Evolutionary conservation across 768 basidiomycete genomes (phyloP), one percentile per base, ranked within the genome.

Genomic region (Lactarius psammicola): DNA sequence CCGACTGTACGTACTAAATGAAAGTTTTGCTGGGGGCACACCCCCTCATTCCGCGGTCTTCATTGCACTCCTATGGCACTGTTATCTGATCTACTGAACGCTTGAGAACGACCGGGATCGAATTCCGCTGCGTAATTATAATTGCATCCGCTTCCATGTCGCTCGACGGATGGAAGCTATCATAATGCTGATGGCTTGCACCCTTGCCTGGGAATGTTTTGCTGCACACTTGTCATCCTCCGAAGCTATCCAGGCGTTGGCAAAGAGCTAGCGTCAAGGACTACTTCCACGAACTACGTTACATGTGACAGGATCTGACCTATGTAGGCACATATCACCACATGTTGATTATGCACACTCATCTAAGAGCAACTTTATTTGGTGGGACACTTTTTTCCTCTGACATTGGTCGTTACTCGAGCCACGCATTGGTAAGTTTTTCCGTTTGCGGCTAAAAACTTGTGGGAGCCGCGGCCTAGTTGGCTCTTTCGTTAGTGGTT

Each of bases 1-100:
- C 49, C 49, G 49, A 15, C 23, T 51, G 49, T 51, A 51, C 49
- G 49, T 51, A 51, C 49, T 51, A 51, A 51, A 26, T 51, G 49
- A 51, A 51, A 51, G 26, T 26, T 49, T 51, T 51, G 26, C 49
- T 26, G 26, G 28, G 49, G 49, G 13, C 11, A 49, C 23, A 13
- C 46, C 10, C n/a, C 42, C 40, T 20, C n/a, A 49, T 49, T 26
- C 46, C 26, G 49, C 49, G 49, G 49, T 26, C 49, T 15, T 26
- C 49, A 13, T 28, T 26, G 23, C 13, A 13, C 26, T 51, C 7
- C 49, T 26, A 51, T 23, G n/a, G 23, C 15, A 23, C 13, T 49
- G 13, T 51, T 26, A 51, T 26, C 49, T 26, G 49, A 15, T 51
- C 23, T 15, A 51, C 26, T 26, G 49, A 51, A 13, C 13, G 6